phyloP scores from a whole-genome alignment of 2,329 filamentous ascomycete genomes.

The Thermothelomyces thermophilus region DNA sequence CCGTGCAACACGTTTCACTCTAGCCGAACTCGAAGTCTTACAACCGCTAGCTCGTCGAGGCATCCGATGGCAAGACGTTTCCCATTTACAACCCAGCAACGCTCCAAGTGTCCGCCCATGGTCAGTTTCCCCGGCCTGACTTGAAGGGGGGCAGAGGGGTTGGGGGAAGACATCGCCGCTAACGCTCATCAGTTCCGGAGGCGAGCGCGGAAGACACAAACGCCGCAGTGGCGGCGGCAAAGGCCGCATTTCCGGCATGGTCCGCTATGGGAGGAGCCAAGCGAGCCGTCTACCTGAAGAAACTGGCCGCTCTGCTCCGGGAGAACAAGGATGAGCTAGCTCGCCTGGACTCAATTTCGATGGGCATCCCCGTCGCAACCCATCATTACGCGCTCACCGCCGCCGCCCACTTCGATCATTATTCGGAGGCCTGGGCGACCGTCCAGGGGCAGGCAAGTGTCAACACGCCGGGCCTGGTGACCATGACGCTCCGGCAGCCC shows the following conservation, averaged over 20 bases:
- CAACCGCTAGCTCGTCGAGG: constrained; percentile 34
- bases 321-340: constrained; percentile 38
- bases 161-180: too few species aligned
- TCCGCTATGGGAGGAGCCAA: constrained; percentile 33
- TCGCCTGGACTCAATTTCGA: constrained; percentile 38
- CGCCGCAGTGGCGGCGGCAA: constrained; percentile 37
- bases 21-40: constrained; percentile 4
- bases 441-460: constrained; percentile 41
- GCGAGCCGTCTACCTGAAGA: constrained; percentile 38
- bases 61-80: constrained; percentile 40
- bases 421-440: constrained; percentile 36
- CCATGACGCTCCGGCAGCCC: constrained; percentile 42
- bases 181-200: constrained; percentile 33
- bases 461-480: constrained; percentile 42
- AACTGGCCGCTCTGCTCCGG: constrained; percentile 39
- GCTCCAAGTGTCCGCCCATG: constrained; percentile 33
- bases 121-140: too few species aligned
- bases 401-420: constrained; percentile 35
- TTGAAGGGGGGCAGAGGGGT: too few species aligned
- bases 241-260: constrained; percentile 41
- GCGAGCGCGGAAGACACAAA: constrained; percentile 39
- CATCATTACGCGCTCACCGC: constrained; percentile 35
- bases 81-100: constrained; percentile 38
- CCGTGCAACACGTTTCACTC: too few species aligned
- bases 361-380: constrained; percentile 36